Conservation (phyloP, 2,329 filamentous ascomycete genomes). For the Phaeosphaeriaceae sp. region DNA sequence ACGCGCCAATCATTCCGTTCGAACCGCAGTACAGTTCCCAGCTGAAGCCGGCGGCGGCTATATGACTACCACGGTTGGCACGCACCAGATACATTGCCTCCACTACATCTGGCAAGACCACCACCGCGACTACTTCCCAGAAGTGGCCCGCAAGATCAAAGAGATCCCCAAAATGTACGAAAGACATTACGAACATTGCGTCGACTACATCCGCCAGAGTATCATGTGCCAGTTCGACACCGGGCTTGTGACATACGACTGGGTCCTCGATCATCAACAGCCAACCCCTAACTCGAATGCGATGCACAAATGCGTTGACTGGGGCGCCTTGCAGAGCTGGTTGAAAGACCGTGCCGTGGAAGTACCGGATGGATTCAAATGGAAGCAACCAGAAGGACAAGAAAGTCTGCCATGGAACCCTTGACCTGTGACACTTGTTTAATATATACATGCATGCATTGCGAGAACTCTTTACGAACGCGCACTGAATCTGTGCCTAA, state of each 20-base stretch:
- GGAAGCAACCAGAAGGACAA: not conserved
- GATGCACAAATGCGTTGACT: conserved; percentile 1
- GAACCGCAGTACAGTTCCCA: conserved; percentile 1
- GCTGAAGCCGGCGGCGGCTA: not conserved
- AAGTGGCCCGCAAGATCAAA: not conserved
- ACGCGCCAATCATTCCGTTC: not conserved
- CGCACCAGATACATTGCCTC: conserved; percentile 4
- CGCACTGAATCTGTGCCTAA: not conserved
- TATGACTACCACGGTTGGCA: not conserved
- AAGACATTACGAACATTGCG: conserved; percentile 17
- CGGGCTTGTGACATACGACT: conserved; percentile 15
- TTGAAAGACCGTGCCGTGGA: not conserved
- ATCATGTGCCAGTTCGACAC: conserved; percentile 27
- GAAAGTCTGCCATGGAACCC: conserved; percentile 3
- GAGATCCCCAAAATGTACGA: conserved; percentile 5
- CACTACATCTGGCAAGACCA: conserved; percentile 5
- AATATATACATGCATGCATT: not conserved
- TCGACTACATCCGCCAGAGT: conserved; percentile 24
- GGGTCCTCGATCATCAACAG: conserved; percentile 20
- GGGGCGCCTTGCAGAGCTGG: conserved; percentile 1
- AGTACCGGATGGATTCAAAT: not conserved
- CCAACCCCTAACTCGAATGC: conserved; percentile 10
- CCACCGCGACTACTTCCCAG: not conserved
- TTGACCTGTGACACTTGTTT: not conserved
- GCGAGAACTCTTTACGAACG: not conserved